Evolutionary conservation across 495 filamentous ascomycete species (phyloP).

Genomic region (Penicillium odoratum): DNA sequence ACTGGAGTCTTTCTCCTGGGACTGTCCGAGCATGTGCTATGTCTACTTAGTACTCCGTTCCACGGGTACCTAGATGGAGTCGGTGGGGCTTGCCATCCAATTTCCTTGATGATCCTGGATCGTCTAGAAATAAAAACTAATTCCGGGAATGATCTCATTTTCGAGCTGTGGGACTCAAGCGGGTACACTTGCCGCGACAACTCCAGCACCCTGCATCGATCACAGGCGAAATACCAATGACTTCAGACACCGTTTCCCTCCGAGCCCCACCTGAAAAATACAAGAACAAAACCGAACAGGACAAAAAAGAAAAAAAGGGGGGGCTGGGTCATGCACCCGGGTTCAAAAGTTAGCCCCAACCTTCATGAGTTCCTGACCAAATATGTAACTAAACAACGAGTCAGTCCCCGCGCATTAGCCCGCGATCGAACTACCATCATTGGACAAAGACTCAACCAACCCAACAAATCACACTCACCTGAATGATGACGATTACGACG

Average conservation of each 20-base stretch:
- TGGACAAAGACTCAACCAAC: background rate
- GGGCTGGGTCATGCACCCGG: slow-evolving; percentile 19
- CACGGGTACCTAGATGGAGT: background rate
- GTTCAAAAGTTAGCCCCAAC: slow-evolving; percentile 24
- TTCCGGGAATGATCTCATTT: background rate
- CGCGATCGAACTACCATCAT: background rate
- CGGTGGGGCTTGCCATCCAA: slow-evolving; percentile 4
- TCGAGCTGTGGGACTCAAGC: slow-evolving; percentile 11
- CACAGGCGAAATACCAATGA: slow-evolving; percentile 26
- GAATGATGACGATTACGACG: slow-evolving; percentile 22
- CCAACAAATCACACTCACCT: background rate
- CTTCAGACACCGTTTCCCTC: slow-evolving; percentile 24
- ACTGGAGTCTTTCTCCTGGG: slow-evolving; percentile 5
- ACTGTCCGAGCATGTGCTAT: background rate
- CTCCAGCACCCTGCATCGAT: slow-evolving; percentile 44
- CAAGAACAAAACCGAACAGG: slow-evolving; percentile 1
- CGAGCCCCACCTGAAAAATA: slow-evolving; percentile 18
- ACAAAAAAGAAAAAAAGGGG: slow-evolving; percentile 4
- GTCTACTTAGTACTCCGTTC: background rate
- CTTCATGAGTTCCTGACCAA: slow-evolving; percentile 20
- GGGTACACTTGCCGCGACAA: slow-evolving; percentile 27
- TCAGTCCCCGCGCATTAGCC: slow-evolving; percentile 7
- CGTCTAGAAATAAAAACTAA: background rate
- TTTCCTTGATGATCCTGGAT: slow-evolving; percentile 15
- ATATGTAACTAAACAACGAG: background rate